These are phyloP conservation scores for Chlorella sp. DNA, from an alignment of 139 green algal species.

Conservation along the genomic window DNA sequence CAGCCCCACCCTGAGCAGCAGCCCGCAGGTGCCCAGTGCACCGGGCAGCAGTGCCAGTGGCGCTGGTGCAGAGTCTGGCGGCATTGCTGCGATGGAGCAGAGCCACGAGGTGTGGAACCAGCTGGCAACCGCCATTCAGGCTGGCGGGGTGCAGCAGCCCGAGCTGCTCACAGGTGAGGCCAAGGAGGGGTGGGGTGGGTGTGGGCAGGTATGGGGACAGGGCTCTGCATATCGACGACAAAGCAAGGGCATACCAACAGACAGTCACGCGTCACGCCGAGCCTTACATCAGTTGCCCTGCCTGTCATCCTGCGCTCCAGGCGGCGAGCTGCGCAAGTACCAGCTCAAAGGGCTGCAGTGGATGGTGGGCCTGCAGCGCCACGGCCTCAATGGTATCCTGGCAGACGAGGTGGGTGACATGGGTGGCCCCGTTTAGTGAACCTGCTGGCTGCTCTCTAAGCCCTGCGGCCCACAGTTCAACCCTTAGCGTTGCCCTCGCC, in stretches of 20 bases:
- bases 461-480: too few species aligned
- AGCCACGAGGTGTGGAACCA: conserved; percentile 42
- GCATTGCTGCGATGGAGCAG: conserved; percentile 34
- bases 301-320: too few species aligned
- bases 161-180: conserved; percentile 30
- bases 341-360: conserved; percentile 94
- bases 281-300: too few species aligned
- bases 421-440: too few species aligned
- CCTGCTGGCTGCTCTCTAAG: too few species aligned
- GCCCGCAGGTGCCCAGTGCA: background rate
- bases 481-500: too few species aligned
- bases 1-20: background rate
- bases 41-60: background rate
- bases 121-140: conserved; percentile 47
- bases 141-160: conserved; percentile 64
- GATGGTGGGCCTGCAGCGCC: conserved; percentile 77
- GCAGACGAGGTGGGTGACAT: conserved; percentile 79
- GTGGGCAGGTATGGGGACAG: background rate
- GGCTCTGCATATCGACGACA: too few species aligned
- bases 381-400: conserved; percentile 92
- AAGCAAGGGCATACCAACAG: too few species aligned
- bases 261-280: too few species aligned
- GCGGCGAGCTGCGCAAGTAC: conserved; percentile 89
- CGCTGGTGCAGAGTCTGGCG: background rate
- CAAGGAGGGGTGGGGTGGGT: background rate